phyloP scores from a whole-genome alignment of 371 early-diverging fungal genomes.

The Saksenaea vasiformis region DNA sequence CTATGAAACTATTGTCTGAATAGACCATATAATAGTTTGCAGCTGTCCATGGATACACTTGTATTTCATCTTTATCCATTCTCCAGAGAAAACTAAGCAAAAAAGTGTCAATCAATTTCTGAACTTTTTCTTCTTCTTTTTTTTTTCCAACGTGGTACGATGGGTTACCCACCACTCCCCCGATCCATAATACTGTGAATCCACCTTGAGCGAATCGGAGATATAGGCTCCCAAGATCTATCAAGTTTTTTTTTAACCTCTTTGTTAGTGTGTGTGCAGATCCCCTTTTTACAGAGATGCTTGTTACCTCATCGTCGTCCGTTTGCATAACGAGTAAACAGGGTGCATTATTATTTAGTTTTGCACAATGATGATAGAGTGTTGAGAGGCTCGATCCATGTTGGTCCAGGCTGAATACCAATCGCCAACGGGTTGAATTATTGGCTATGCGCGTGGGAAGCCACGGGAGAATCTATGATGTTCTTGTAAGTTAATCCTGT shows the following conservation, averaged over 20 bases:
- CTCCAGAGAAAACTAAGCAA: slow-evolving; percentile 38
- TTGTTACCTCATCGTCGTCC: slow-evolving; percentile 3
- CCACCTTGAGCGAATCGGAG: slow-evolving; percentile 28
- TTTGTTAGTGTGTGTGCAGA: neutral
- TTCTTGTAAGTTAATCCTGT: neutral
- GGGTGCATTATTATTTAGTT: slow-evolving; percentile 18
- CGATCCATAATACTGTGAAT: slow-evolving; percentile 36
- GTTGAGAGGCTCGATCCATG: slow-evolving; percentile 42
- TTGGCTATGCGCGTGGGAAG: neutral
- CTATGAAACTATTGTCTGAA: slow-evolving; percentile 27
- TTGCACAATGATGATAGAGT: slow-evolving; percentile 19
- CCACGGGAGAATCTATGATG: neutral
- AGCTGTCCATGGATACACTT: slow-evolving; percentile 35
- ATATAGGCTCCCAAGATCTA: slow-evolving; percentile 45
- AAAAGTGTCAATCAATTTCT: neutral
- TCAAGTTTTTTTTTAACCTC: neutral
- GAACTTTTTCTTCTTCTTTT: neutral
- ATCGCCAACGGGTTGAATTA: slow-evolving; percentile 20
- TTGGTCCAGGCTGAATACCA: slow-evolving; percentile 42
- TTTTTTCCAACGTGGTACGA: neutral
- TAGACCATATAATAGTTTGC: slow-evolving; percentile 38
- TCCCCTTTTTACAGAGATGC: neutral
- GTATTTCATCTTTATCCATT: slow-evolving; percentile 12
- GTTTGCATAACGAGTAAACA: slow-evolving; percentile 29
- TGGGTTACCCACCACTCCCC: slow-evolving; percentile 42